Conservation (phyloP, 495 filamentous ascomycete species). For the Penicillium malachiteum region DNA sequence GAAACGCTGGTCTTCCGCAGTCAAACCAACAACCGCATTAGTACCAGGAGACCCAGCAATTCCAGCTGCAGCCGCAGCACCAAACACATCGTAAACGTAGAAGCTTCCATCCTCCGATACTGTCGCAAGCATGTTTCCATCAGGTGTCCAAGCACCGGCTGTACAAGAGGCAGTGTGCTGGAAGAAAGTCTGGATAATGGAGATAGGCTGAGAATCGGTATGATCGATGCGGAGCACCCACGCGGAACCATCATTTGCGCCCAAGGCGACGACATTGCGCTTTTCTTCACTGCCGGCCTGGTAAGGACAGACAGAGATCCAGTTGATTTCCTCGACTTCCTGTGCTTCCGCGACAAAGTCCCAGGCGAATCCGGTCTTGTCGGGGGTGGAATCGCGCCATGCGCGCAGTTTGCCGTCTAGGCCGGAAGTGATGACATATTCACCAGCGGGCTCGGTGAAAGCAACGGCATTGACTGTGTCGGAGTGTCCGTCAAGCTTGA, state of each 20-base stretch:
- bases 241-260: slow-evolving; percentile 87
- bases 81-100: slow-evolving; percentile 91
- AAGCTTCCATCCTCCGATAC: slow-evolving; percentile 86
- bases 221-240: slow-evolving; percentile 90
- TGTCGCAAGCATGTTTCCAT: slow-evolving; percentile 85
- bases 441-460: slow-evolving; percentile 80
- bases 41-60: slow-evolving; percentile 65
- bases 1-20: slow-evolving; percentile 81
- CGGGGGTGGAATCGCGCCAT: slow-evolving; percentile 45
- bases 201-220: slow-evolving; percentile 60
- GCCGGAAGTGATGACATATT: slow-evolving; percentile 82
- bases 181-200: slow-evolving; percentile 87
- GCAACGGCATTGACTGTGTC: slow-evolving; percentile 84
- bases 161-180: slow-evolving; percentile 84
- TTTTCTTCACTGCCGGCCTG: slow-evolving; percentile 53
- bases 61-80: slow-evolving; percentile 73
- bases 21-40: slow-evolving; percentile 77
- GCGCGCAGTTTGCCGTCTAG: slow-evolving; percentile 73
- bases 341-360: slow-evolving; percentile 66
- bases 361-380: slow-evolving; percentile 50
- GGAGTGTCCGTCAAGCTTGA: slow-evolving; percentile 78
- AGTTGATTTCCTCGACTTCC: slow-evolving; percentile 95
- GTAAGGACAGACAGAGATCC: slow-evolving; percentile 75
- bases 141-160: slow-evolving; percentile 85
- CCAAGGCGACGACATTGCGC: slow-evolving; percentile 83